Base-by-base conservation (phyloP, 2,329 filamentous ascomycete species). In the Colletotrichum tabaci region DNA sequence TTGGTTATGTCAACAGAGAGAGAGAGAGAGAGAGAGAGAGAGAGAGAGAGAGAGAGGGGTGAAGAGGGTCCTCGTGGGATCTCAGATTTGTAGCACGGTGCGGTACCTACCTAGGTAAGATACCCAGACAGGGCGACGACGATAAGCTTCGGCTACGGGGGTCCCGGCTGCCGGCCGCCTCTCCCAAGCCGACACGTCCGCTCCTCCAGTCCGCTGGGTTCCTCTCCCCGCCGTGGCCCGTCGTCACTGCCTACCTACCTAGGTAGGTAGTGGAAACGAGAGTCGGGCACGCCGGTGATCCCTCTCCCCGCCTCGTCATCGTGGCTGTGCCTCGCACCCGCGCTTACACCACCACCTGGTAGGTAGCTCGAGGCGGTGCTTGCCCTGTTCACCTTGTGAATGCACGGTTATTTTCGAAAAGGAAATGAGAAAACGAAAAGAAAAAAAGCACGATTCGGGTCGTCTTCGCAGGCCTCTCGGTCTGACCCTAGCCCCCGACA, bases 351-450 rank as follows among this genome's bases (percentile, higher is more conserved):
- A 53, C 3, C 26, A 26, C 23, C 21, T 1, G 30, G 30, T 35
- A 35, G 8, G 30, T 35, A 35, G 30, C 30, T 35, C 8, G 30
- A 35, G 30, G 30, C 30, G 30, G 30, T 35, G 30, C 30, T 9
- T 35, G 30, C 10, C 30, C 30, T 21, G 16, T 12, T 53, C 7
- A 47, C 46, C 16, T 42, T 62, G 23, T 66, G 42, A 1, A 35
- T 35, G 60, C 61, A 60, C 47, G 47, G 62, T 47, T 66, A 66
- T 70, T 70, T 61, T 56, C 49, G 56, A 60, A 42, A 53, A 42
- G 13, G 30, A 9, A 6, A 30, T 8, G 30, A 30, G 30, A 9
- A 30, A 30, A 30, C 30, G 30, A 30, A 30, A 30, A 30, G 30
- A 30, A 9, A 30, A 30, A 26, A 26, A 4, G 26, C 26, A 4